phyloP scores from a whole-genome alignment of 139 green algal genomes.

The Tetradesmus lagerheimii region DNA sequence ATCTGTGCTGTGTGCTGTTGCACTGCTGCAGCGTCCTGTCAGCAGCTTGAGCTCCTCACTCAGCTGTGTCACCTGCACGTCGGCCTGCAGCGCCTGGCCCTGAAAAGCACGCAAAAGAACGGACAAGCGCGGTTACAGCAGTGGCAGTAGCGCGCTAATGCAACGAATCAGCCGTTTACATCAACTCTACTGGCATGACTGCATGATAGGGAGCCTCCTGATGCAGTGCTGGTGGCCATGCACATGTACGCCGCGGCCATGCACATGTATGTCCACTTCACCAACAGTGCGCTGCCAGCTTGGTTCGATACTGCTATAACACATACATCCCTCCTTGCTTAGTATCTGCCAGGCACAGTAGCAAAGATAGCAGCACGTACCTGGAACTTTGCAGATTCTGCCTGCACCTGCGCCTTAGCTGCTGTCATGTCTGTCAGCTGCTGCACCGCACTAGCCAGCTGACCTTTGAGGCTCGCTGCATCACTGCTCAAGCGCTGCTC shows the following conservation, averaged over 20 bases:
- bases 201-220: background rate
- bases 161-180: background rate
- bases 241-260: no score
- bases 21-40: background rate
- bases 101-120: background rate
- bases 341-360: background rate
- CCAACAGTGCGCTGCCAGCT: no score
- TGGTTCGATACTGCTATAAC: no score
- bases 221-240: background rate
- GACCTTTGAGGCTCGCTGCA: background rate
- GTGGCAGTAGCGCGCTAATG: background rate
- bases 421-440: conserved; percentile 12
- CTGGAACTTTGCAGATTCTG: conserved; percentile 24
- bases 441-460: background rate
- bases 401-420: background rate
- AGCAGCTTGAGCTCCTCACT: conserved; percentile 37
- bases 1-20: conserved; percentile 24
- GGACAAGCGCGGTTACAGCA: background rate
- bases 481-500: background rate
- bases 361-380: background rate
- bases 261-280: no score
- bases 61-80: conserved; percentile 41
- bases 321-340: no score
- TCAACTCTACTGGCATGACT: background rate
- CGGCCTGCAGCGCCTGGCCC: conserved; percentile 25